Evolutionary conservation across 495 filamentous ascomycete genomes (phyloP).

Genomic region (Hamigera avellanea): DNA sequence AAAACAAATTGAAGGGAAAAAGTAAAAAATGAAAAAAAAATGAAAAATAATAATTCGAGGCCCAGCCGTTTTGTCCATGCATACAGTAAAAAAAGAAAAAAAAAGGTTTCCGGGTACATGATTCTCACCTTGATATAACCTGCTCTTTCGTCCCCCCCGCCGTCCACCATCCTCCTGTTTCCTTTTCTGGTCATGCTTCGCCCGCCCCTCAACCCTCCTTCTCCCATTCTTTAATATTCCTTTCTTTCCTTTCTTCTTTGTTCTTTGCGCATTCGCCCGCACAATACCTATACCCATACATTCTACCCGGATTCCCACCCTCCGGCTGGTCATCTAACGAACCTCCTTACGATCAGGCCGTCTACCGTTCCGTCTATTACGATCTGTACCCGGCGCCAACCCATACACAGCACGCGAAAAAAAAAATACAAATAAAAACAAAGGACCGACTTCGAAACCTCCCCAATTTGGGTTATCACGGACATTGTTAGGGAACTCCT

Average conservation of each 20-base stretch:
- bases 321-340: too few species aligned
- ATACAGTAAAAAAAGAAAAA: conserved; percentile 5
- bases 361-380: conserved; percentile 6
- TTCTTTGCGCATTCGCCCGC: conserved; percentile 37
- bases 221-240: conserved; percentile 32
- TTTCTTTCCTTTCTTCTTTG: conserved; percentile 41
- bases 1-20: too few species aligned
- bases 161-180: conserved; percentile 11
- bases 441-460: too few species aligned
- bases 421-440: too few species aligned
- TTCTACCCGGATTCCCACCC: not conserved
- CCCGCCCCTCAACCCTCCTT: conserved; percentile 9
- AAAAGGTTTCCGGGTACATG: conserved; percentile 9
- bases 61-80: too few species aligned
- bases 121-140: conserved; percentile 1
- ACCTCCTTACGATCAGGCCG: conserved; percentile 1
- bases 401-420: conserved; percentile 4
- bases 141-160: conserved; percentile 4
- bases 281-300: conserved; percentile 24
- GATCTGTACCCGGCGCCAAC: not conserved
- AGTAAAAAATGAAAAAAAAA: conserved; percentile 6
- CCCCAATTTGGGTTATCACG: not conserved
- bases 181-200: conserved; percentile 10
- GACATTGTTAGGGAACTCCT: conserved; percentile 4
- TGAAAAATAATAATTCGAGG: conserved; percentile 2